These are phyloP conservation scores for Globisporangium mamillatum DNA, from an alignment of 352 stramenopile genomes.

Conservation along the genomic window DNA sequence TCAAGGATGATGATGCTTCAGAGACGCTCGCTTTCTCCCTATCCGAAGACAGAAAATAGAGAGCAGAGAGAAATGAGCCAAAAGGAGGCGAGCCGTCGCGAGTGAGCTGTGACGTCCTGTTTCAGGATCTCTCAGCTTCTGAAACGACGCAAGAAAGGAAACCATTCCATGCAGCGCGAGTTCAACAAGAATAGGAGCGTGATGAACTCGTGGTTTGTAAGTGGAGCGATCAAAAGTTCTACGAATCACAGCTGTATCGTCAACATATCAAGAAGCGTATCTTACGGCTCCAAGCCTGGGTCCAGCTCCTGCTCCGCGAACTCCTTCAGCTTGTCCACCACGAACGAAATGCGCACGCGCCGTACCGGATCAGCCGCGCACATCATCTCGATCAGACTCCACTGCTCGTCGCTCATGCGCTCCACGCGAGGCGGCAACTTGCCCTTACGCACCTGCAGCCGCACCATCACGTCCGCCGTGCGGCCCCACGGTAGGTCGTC, in stretches of 20 bases:
- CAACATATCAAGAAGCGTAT: neutral
- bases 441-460: slow-evolving; percentile 19
- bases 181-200: neutral
- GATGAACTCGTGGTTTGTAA: no score
- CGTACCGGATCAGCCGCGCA: slow-evolving; percentile 2
- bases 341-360: slow-evolving; percentile 9
- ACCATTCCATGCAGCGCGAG: neutral
- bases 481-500: slow-evolving; percentile 24
- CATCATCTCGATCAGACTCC: slow-evolving; percentile 26
- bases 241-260: neutral
- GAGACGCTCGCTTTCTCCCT: neutral
- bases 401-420: slow-evolving; percentile 33
- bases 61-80: neutral
- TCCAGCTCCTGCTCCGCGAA: slow-evolving; percentile 18
- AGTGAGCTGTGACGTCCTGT: neutral
- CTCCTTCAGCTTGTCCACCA: slow-evolving; percentile 12
- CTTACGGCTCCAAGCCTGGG: neutral
- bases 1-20: neutral
- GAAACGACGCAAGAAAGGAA: neutral
- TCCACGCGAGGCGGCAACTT: slow-evolving; percentile 20
- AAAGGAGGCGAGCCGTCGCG: neutral
- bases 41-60: neutral
- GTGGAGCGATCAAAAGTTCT: neutral
- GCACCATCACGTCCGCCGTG: slow-evolving; percentile 19
- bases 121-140: neutral